A percentile compares a stretch with the other conserved stretches of the same genome.
phyloP scores from a whole-genome alignment of 2,329 filamentous ascomycete species.

The Neopestalotiopsis clavispora region DNA sequence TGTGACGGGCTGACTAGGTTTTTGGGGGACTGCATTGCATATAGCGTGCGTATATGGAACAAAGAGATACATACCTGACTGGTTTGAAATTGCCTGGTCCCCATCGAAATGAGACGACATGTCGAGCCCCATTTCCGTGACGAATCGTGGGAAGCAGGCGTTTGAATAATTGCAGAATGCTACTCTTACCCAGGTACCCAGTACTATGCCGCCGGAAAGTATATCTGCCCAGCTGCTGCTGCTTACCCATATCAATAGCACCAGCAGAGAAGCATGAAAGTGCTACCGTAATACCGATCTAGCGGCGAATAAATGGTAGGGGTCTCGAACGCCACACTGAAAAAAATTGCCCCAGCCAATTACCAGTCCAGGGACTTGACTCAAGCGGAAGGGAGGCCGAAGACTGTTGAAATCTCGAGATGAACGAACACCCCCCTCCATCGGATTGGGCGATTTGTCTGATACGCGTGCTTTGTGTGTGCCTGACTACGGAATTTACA shows the following conservation, averaged over 20 bases:
- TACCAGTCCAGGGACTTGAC: background rate
- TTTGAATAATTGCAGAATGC: constrained; percentile 1
- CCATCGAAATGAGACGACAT: constrained; percentile 34
- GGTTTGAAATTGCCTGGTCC: constrained; percentile 18
- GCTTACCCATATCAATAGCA: background rate
- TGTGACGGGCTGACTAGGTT: background rate
- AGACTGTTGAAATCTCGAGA: background rate
- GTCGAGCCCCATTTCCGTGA: constrained; percentile 25
- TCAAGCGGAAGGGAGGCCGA: background rate
- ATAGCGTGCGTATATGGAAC: background rate
- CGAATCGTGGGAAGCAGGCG: constrained; percentile 20
- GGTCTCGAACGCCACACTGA: background rate
- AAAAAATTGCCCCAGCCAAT: background rate
- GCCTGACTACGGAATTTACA: background rate
- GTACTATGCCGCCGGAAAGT: background rate
- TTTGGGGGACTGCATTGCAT: background rate
- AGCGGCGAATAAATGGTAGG: background rate
- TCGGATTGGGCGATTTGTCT: background rate
- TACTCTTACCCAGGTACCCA: background rate
- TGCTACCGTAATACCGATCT: background rate
- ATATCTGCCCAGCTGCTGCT: background rate
- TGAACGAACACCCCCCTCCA: background rate
- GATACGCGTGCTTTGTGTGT: background rate
- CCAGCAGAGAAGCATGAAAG: background rate
- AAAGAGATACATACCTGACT: constrained; percentile 1